These are phyloP conservation scores for Mortierella sp. DNA, from an alignment of 371 early-diverging fungal species.

Conservation along the genomic window DNA sequence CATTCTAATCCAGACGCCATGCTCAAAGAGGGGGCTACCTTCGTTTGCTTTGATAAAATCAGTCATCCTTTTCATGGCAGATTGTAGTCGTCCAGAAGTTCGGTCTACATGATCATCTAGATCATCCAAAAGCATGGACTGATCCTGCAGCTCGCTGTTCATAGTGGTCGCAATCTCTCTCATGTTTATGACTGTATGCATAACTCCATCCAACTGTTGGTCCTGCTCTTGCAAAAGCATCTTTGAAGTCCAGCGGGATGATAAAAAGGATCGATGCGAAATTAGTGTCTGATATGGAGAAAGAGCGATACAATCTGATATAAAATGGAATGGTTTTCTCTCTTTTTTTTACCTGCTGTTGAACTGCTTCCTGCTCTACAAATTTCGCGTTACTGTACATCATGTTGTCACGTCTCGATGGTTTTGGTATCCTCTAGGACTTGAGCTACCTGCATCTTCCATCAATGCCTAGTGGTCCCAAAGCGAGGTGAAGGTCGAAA, in stretches of 20 bases:
- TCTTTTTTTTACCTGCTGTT: constrained; percentile 40
- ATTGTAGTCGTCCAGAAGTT: constrained; percentile 59
- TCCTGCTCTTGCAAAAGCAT: constrained; percentile 71
- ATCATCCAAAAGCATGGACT: constrained; percentile 66
- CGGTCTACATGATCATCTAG: constrained; percentile 69
- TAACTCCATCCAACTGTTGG: constrained; percentile 66
- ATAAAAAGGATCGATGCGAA: neutral
- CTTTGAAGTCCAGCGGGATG: constrained; percentile 18
- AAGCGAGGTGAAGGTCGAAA: neutral
- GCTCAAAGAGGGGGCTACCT: constrained; percentile 51
- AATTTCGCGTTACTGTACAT: constrained; percentile 53
- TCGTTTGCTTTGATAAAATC: constrained; percentile 68
- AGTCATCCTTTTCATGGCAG: constrained; percentile 66
- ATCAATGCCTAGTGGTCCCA: constrained; percentile 22
- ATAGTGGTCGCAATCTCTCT: constrained; percentile 73
- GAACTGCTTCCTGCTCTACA: constrained; percentile 52
- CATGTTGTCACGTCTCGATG: constrained; percentile 45
- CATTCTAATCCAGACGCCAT: too few species aligned
- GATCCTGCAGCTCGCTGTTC: constrained; percentile 69
- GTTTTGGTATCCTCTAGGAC: constrained; percentile 41
- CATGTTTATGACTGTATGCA: constrained; percentile 67
- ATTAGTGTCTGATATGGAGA: constrained; percentile 8
- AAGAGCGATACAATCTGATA: neutral
- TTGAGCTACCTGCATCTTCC: constrained; percentile 32
- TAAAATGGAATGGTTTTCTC: neutral